Percentiles rank a stretch among this genome's conserved stretches.
Evolutionary conservation across 2,329 filamentous ascomycete species (phyloP).

Genomic region (Fusarium foetens): DNA sequence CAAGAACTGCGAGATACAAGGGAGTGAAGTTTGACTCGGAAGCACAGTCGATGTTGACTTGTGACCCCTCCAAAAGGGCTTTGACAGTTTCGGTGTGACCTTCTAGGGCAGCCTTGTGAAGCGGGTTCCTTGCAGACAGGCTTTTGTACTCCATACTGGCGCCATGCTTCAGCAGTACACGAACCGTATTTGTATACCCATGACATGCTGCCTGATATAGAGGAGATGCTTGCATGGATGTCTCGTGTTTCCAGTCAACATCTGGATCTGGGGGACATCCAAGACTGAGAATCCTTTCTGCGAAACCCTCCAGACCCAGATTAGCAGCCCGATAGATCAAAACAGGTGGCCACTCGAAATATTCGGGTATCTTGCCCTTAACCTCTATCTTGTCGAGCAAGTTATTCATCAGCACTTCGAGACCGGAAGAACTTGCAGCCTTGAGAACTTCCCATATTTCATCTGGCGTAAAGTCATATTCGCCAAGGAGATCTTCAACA

Average conservation of each 20-base stretch:
- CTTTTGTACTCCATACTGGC: not conserved
- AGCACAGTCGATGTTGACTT: not conserved
- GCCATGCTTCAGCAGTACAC: not conserved
- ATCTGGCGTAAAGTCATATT: not conserved
- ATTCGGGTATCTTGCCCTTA: fast-evolving
- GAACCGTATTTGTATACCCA: not conserved
- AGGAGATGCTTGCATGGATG: not conserved
- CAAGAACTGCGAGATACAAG: not conserved
- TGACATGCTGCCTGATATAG: not conserved
- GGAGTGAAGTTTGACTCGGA: not conserved
- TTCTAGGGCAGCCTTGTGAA: not conserved
- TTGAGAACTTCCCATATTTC: not conserved
- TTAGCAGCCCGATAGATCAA: not conserved
- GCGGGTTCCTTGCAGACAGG: not conserved
- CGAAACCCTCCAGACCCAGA: not conserved
- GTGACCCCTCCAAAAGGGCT: not conserved
- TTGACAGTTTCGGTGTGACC: not conserved
- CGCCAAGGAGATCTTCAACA: not conserved
- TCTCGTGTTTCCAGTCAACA: not conserved
- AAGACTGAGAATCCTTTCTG: not conserved
- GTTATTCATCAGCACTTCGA: not conserved
- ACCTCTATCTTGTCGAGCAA: not conserved
- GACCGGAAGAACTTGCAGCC: fast-evolving
- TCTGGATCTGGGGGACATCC: not conserved
- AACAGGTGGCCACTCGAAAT: not conserved